Evolutionary conservation across 805 yeast genomes (phyloP), one percentile per base, ranked within the genome.

Genomic region (Hanseniaspora valbyensis): DNA sequence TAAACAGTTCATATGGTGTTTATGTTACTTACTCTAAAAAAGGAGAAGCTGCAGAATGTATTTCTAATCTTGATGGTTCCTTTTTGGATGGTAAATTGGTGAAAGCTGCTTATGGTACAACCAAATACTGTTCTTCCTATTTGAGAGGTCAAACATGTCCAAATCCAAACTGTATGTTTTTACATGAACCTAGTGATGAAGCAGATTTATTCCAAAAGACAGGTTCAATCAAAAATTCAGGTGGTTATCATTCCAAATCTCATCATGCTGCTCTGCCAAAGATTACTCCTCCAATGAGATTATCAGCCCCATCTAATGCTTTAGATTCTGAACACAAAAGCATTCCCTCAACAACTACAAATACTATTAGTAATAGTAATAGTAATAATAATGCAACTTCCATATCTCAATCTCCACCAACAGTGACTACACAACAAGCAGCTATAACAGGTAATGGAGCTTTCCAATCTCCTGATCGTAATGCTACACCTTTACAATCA

Each of bases 131-230:
- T 66, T 86, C 95, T n/a, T 83, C 95, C 2, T 92, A 92, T 63
- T 70, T 92, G 56, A 76, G 96, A 58, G 96, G 96, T 33, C 94
- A 86, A 64, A 82, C 92, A 9, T 92, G 99, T 69, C 98, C 95
- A 53, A 92, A 92, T 67, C 97, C 97, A 55, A 87, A 88, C 62
- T 92, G 99, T 74, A 92, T 92, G 98, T 92, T 92, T 61, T 73
- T 92, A 60, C 99, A 92, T 65, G 98, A 92, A 67, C 98, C 98
- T 6, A 98, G 99, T 53, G 99, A 92, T 70, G 98, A 92, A 66
- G 97, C 97, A 1, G 98, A 92, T 60, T 83, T 95, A 10, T 90
- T 85, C 68, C 86, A 95, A 25, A 80, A 96, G 66, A 12, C 39
- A 18, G 50, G 53, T 2, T n/a, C 40, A 10, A 36, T 29, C 4